phyloP scores from a whole-genome alignment of 768 basidiomycete genomes.

The Hygrocybe punicea region DNA sequence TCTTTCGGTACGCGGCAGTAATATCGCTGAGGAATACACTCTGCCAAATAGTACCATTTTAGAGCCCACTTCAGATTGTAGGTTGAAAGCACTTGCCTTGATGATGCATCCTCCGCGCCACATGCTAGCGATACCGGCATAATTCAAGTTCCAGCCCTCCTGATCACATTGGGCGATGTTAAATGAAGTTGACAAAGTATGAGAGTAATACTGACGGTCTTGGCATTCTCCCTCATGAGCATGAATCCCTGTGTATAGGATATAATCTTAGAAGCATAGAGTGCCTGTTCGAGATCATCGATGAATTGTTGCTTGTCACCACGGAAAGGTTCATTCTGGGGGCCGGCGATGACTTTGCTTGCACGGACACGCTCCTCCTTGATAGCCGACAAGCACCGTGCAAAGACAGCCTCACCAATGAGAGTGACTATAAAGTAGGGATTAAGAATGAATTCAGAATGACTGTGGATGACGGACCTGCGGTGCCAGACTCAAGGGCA shows the following conservation, averaged over 20 bases:
- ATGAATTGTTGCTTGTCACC: conserved; percentile 99
- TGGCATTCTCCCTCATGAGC: conserved; percentile 97
- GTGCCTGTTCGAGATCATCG: conserved; percentile 97
- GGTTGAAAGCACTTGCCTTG: conserved; percentile 51
- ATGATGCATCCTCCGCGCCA: conserved; percentile 99
- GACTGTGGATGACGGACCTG: conserved; percentile 49
- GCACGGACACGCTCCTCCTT: conserved; percentile 95
- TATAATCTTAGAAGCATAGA: conserved; percentile 99
- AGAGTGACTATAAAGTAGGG: conserved; percentile 69
- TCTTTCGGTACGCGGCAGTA: conserved; percentile 85
- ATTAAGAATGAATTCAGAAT: conserved; percentile 6
- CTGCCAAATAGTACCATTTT: conserved; percentile 28
- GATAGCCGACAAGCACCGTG: conserved; percentile 94
- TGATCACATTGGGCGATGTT: conserved; percentile 23
- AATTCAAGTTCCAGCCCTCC: conserved; percentile 90
- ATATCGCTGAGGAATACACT: conserved; percentile 95
- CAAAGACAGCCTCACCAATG: conserved; percentile 99
- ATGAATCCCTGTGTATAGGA: conserved; percentile 99
- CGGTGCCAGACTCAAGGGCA: conserved; percentile 87
- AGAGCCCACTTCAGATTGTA: background rate
- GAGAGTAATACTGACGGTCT: conserved; percentile 55
- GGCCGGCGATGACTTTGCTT: conserved; percentile 86
- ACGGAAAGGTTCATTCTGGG: conserved; percentile 88
- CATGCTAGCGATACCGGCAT: conserved; percentile 96
- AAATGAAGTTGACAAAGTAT: background rate